Evolutionary conservation across 2,329 filamentous ascomycete species (phyloP).

Genomic region (Pseudogymnoascus sp.): DNA sequence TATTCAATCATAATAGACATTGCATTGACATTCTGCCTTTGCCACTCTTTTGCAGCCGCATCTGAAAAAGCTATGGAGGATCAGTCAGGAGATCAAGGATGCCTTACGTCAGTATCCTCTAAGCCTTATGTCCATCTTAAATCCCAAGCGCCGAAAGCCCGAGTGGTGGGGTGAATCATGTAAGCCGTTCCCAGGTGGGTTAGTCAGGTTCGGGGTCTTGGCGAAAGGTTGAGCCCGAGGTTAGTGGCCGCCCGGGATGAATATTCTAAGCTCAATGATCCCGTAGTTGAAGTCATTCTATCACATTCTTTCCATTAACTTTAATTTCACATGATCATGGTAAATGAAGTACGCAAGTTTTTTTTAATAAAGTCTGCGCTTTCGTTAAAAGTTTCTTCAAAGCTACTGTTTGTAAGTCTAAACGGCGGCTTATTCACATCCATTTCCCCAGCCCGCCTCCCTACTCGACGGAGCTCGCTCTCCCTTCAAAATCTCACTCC

Average conservation of each 20-base stretch:
- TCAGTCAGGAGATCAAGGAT: too few relatives aligned
- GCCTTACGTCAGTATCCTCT: neutral
- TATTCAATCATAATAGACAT: neutral
- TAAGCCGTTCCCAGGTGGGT: neutral
- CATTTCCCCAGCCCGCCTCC: neutral
- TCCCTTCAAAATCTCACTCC: constrained; percentile 5
- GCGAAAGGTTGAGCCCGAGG: neutral
- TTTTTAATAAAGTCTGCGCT: neutral
- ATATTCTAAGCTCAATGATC: neutral
- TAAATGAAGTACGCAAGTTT: neutral
- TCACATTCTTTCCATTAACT: neutral
- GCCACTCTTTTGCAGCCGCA: neutral
- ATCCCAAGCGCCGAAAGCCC: neutral
- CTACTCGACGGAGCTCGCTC: neutral
- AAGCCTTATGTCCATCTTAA: neutral
- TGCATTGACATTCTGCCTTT: neutral
- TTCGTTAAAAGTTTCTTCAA: neutral
- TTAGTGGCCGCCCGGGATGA: neutral
- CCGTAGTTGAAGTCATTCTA: neutral
- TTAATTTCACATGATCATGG: neutral
- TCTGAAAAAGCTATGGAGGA: neutral
- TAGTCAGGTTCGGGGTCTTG: neutral
- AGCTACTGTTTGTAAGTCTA: neutral
- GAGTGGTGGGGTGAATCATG: neutral
- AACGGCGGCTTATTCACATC: neutral